These are phyloP conservation scores for Alternaria solani DNA, from an alignment of 2,329 filamentous ascomycete species.

Conservation along the genomic window DNA sequence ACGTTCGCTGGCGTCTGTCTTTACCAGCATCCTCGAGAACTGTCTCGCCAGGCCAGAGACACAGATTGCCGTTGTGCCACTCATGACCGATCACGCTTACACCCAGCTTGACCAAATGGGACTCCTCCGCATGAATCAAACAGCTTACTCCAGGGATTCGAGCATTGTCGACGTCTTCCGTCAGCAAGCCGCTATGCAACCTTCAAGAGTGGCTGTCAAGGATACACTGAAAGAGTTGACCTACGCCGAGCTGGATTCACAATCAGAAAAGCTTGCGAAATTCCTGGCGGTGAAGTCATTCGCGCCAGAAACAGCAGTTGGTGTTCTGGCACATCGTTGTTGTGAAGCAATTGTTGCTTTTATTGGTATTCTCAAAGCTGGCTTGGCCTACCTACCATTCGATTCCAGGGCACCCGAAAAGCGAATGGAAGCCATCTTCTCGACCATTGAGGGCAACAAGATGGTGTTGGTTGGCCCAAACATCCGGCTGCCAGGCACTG, in stretches of 20 bases:
- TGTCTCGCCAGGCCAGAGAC: conserved; percentile 11
- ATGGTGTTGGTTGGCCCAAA: conserved; percentile 42
- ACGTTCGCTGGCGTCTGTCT: background rate
- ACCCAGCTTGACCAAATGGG: background rate
- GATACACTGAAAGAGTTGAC: conserved; percentile 13
- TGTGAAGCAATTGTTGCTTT: conserved; percentile 44
- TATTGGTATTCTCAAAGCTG: conserved; percentile 53
- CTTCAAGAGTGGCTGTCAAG: conserved; percentile 12
- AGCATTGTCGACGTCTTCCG: conserved; percentile 15
- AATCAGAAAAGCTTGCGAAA: no score
- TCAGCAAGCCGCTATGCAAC: conserved; percentile 5
- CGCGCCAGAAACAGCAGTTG: conserved; percentile 15
- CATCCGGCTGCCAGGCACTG: background rate
- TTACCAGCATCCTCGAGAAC: conserved; percentile 6
- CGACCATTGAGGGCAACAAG: conserved; percentile 56
- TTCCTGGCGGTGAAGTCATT: background rate
- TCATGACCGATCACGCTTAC: background rate
- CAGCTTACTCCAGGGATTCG: conserved; percentile 4
- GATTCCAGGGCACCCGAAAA: conserved; percentile 44
- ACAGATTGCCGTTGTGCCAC: background rate
- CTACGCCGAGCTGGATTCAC: conserved; percentile 16
- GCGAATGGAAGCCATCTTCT: conserved; percentile 38
- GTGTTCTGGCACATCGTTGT: conserved; percentile 26
- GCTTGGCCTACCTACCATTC: conserved; percentile 50
- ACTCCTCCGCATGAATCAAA: background rate